Evolutionary conservation across 2,329 filamentous ascomycete species (phyloP).

Genomic region (Diaporthe sp.): DNA sequence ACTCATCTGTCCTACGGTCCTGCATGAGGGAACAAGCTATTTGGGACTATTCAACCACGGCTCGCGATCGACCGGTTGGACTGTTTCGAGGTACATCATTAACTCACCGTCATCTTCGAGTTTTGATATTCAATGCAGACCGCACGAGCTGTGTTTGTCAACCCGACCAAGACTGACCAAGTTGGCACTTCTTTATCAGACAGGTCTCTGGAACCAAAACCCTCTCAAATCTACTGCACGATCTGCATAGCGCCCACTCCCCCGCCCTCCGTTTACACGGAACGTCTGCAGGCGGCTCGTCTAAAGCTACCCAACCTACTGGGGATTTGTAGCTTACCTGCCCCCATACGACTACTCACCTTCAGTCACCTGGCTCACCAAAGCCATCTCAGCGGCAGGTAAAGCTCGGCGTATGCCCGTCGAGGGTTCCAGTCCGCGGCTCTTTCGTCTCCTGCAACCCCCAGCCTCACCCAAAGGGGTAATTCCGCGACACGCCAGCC

Average conservation of each 20-base stretch:
- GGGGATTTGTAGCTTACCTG: constrained; percentile 10
- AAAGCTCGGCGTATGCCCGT: neutral
- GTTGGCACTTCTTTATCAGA: neutral
- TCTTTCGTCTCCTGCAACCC: neutral
- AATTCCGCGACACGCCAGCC: neutral
- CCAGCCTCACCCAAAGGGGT: neutral
- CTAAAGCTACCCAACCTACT: constrained; percentile 15
- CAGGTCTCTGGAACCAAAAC: neutral
- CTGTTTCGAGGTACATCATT: neutral
- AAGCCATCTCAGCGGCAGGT: neutral
- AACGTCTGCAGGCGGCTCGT: constrained; percentile 3
- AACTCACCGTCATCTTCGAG: neutral
- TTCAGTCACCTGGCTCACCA: constrained; percentile 23
- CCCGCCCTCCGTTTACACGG: neutral
- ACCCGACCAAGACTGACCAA: constrained; percentile 8
- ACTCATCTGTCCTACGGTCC: neutral
- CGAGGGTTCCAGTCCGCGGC: neutral
- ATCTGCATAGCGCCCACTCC: neutral
- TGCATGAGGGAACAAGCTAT: neutral
- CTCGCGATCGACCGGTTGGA: neutral
- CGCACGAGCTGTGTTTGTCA: neutral
- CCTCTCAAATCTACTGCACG: neutral
- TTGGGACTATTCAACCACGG: neutral
- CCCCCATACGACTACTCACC: constrained; percentile 5
- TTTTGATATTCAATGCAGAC: neutral